phyloP scores from a whole-genome alignment of 495 filamentous ascomycete species.

The Thozetella sp. region DNA sequence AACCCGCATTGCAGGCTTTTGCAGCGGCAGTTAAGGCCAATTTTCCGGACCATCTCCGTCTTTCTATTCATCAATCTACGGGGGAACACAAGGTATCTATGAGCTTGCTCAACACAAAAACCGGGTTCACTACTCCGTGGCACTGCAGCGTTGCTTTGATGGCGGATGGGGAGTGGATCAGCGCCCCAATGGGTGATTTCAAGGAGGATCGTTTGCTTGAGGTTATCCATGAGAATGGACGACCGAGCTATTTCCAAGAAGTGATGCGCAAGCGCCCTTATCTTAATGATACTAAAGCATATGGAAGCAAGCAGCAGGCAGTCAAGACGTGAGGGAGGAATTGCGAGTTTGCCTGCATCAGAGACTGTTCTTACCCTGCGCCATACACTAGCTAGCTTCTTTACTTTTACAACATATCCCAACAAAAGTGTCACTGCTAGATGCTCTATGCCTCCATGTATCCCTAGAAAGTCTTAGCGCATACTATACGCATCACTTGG shows the following conservation, averaged over 20 bases:
- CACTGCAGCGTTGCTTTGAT: constrained; percentile 20
- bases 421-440: not conserved
- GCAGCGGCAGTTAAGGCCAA: constrained; percentile 45
- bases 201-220: constrained; percentile 27
- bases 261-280: not conserved
- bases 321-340: not conserved
- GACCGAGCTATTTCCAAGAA: constrained; percentile 38
- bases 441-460: not conserved
- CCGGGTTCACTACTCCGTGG: constrained; percentile 40
- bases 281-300: not conserved
- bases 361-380: not conserved
- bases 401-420: not conserved
- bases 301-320: not conserved
- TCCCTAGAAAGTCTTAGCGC: not conserved
- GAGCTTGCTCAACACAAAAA: constrained; percentile 37
- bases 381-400: not conserved
- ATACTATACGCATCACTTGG: not conserved
- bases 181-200: constrained; percentile 21
- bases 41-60: constrained; percentile 49
- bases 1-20: constrained; percentile 38
- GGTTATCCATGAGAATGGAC: constrained; percentile 29
- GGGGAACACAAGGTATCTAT: constrained; percentile 56
- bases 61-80: constrained; percentile 60
- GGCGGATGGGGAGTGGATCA: constrained; percentile 29
- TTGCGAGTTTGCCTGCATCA: not conserved